These are phyloP conservation scores for Penicillium taxi DNA, from an alignment of 495 filamentous ascomycete genomes.

Conservation along the genomic window DNA sequence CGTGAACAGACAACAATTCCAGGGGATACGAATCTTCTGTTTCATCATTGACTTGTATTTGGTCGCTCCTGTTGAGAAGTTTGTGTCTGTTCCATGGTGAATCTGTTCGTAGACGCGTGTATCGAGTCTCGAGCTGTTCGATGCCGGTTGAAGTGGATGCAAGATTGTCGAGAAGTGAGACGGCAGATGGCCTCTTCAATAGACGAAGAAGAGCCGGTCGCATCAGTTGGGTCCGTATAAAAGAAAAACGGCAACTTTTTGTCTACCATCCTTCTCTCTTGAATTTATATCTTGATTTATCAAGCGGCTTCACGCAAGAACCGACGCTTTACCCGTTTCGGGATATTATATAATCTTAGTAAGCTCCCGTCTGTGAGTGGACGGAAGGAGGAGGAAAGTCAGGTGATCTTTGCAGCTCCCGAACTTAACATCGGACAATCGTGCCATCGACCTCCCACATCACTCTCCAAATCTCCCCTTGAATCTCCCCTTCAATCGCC, in stretches of 20 bases:
- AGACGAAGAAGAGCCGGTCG: constrained; percentile 48
- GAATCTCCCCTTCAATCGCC: constrained; percentile 29
- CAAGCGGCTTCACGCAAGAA: background rate
- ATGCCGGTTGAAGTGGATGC: constrained; percentile 32
- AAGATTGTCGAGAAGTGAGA: constrained; percentile 41
- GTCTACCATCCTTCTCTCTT: constrained; percentile 2
- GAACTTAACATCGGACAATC: constrained; percentile 27
- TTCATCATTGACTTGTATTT: background rate
- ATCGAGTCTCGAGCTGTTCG: constrained; percentile 25
- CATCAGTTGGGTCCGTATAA: constrained; percentile 27
- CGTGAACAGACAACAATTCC: constrained; percentile 27
- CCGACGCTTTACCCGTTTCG: constrained; percentile 19
- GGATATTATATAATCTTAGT: constrained; percentile 11
- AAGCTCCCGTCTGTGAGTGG: constrained; percentile 18
- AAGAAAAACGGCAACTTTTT: background rate
- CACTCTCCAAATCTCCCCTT: constrained; percentile 17
- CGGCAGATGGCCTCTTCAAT: constrained; percentile 44
- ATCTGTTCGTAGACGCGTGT: constrained; percentile 26
- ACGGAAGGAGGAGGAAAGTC: constrained; percentile 32
- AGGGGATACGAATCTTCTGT: too few species aligned
- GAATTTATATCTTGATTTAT: background rate
- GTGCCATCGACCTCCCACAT: constrained; percentile 21
- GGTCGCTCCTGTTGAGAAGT: background rate
- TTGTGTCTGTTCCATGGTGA: constrained; percentile 11
- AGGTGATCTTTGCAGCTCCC: constrained; percentile 24